A percentile compares a stretch with the other conserved stretches of the same genome.
These are phyloP conservation scores for Verticillium zaregamsianum DNA, from an alignment of 2,329 filamentous ascomycete species.

Conservation along the genomic window DNA sequence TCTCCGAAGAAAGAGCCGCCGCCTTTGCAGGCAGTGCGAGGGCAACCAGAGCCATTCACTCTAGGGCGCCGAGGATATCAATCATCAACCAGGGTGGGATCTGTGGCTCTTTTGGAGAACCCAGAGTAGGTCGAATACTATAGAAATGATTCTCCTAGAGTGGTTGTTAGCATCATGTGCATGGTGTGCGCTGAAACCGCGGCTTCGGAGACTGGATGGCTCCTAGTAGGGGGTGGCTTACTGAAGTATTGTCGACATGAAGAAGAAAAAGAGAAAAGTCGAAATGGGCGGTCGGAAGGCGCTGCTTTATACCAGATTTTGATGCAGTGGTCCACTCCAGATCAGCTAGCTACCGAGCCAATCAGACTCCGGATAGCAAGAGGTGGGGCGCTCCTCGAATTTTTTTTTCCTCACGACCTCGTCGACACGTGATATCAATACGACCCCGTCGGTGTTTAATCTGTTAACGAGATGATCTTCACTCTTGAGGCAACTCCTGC, in stretches of 20 bases:
- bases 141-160: constrained; percentile 87
- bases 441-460: background rate
- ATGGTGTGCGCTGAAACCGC: background rate
- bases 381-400: background rate
- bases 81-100: constrained; percentile 95
- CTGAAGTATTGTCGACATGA: constrained; percentile 62
- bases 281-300: constrained; percentile 23
- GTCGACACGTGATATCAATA: background rate
- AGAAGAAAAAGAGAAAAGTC: constrained; percentile 35
- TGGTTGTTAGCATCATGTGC: background rate
- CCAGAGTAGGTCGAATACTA: constrained; percentile 93
- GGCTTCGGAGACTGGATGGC: constrained; percentile 1
- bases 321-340: background rate
- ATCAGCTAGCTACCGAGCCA: background rate
- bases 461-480: background rate
- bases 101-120: constrained; percentile 90
- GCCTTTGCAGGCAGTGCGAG: constrained; percentile 58
- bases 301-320: constrained; percentile 35
- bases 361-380: background rate
- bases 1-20: constrained; percentile 37
- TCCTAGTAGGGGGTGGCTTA: constrained; percentile 32
- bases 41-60: constrained; percentile 69
- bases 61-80: constrained; percentile 81
- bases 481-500: background rate
- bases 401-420: background rate